These are phyloP conservation scores for Macaranga tanarius DNA, from an alignment of 441 rosid species.

Conservation along the genomic window DNA sequence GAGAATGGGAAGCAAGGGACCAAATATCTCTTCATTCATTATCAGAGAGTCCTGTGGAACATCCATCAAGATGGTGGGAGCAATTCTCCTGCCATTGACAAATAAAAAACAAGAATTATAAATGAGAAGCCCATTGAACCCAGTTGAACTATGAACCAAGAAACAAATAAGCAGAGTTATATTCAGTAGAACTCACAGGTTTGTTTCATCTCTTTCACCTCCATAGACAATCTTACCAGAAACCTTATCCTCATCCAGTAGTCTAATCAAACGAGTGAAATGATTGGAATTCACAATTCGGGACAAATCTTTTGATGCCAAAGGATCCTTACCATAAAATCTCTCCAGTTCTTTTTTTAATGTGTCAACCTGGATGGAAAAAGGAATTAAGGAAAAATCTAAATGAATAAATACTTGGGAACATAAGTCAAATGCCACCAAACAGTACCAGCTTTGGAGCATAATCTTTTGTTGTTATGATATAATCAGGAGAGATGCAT, in stretches of 20 bases:
- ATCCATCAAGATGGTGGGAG: conserved; percentile 69
- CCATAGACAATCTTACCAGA: conserved; percentile 76
- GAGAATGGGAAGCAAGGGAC: conserved; percentile 77
- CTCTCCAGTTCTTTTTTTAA: conserved; percentile 61
- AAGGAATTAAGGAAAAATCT: conserved; percentile 16
- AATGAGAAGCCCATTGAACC: conserved; percentile 12
- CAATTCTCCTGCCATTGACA: conserved; percentile 51
- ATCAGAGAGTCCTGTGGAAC: conserved; percentile 60
- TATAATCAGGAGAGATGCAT: conserved; percentile 65
- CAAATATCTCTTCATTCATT: conserved; percentile 80
- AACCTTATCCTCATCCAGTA: conserved; percentile 83
- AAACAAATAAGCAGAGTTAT: conserved; percentile 14
- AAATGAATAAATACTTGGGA: neutral
- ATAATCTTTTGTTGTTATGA: conserved; percentile 57
- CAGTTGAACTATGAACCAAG: conserved; percentile 3
- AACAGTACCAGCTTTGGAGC: conserved; percentile 57
- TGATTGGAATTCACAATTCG: conserved; percentile 83
- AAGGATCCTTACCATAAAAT: conserved; percentile 74
- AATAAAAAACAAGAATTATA: neutral
- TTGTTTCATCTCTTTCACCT: conserved; percentile 67
- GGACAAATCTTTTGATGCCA: conserved; percentile 83
- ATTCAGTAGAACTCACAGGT: conserved; percentile 56
- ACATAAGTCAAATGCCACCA: conserved; percentile 3
- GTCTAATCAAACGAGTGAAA: conserved; percentile 69
- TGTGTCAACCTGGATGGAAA: conserved; percentile 55